A percentile compares a stretch with the other conserved stretches of the same genome.
phyloP scores from a whole-genome alignment of 768 basidiomycete species.

The Porpolomopsis calyptriformis region DNA sequence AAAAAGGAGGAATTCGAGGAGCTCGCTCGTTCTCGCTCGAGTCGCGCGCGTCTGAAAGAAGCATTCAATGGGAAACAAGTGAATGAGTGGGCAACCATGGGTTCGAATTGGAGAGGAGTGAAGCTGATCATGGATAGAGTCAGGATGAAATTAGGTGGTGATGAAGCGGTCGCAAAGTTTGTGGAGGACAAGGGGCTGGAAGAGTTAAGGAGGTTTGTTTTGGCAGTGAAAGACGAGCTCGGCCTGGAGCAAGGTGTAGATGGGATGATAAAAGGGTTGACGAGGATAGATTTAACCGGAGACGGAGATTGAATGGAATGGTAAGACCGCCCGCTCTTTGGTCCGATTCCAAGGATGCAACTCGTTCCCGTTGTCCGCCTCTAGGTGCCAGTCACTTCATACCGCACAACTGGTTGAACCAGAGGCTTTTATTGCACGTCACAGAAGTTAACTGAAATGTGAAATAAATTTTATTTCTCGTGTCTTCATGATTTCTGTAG shows the following conservation, averaged over 20 bases:
- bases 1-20: constrained; percentile 40
- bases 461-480: too few relatives aligned
- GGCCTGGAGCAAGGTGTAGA: constrained; percentile 4
- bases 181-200: constrained; percentile 30
- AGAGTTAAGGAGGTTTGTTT: constrained; percentile 27
- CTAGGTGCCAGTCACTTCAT: too few relatives aligned
- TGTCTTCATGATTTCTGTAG: too few relatives aligned
- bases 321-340: too few relatives aligned
- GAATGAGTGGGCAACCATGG: constrained; percentile 43
- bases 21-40: constrained; percentile 19
- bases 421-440: too few relatives aligned
- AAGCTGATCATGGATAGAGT: constrained; percentile 45
- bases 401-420: too few relatives aligned
- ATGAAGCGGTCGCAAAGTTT: constrained; percentile 30
- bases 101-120: constrained; percentile 32
- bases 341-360: too few relatives aligned
- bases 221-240: constrained; percentile 26
- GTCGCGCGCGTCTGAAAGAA: constrained; percentile 27
- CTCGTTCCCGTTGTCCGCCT: too few relatives aligned
- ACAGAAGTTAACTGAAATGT: too few relatives aligned
- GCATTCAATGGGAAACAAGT: constrained; percentile 41
- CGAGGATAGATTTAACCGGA: not conserved
- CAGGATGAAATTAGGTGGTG: constrained; percentile 36
- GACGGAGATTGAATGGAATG: too few relatives aligned
- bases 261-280: not conserved